These are phyloP conservation scores for Fusarium sp. DNA, from an alignment of 2,329 filamentous ascomycete genomes.

Conservation along the genomic window DNA sequence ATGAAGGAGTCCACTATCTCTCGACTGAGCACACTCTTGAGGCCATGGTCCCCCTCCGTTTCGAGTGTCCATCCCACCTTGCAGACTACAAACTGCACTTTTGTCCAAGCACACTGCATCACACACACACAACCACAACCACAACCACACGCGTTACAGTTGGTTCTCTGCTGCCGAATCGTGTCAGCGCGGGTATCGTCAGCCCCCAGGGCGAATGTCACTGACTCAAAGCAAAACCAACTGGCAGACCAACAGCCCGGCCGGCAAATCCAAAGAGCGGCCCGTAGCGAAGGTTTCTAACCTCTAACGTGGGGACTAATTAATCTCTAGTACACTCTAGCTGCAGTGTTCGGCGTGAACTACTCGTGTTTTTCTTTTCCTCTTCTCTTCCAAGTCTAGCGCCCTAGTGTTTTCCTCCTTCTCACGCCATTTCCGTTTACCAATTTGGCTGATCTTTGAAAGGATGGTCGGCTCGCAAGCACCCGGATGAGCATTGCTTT, in stretches of 20 bases:
- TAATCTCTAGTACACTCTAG: conserved; percentile 3
- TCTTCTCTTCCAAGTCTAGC: not conserved
- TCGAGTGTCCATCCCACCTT: not conserved
- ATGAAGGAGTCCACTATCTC: conserved; percentile 15
- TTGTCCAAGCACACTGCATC: not conserved
- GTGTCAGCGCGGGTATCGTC: not conserved
- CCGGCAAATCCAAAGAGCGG: conserved; percentile 8
- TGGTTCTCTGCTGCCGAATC: not conserved
- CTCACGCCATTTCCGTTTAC: not conserved
- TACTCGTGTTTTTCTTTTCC: not conserved
- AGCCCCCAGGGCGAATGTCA: conserved; percentile 4
- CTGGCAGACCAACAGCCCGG: too few species aligned
- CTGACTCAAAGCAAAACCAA: not conserved
- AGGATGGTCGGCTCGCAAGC: not conserved
- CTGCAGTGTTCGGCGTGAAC: conserved; percentile 10
- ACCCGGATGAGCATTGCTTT: not conserved
- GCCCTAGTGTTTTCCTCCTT: not conserved
- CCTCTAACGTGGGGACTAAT: conserved; percentile 1
- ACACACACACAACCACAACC: not conserved
- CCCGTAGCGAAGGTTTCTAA: conserved; percentile 14
- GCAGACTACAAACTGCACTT: not conserved
- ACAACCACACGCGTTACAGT: not conserved
- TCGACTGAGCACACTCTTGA: conserved; percentile 6
- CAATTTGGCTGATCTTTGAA: not conserved
- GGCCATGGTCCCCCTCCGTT: conserved; percentile 1